phyloP scores from a whole-genome alignment of 306 rosid genomes.

The Cyclanthera cordifolia region DNA sequence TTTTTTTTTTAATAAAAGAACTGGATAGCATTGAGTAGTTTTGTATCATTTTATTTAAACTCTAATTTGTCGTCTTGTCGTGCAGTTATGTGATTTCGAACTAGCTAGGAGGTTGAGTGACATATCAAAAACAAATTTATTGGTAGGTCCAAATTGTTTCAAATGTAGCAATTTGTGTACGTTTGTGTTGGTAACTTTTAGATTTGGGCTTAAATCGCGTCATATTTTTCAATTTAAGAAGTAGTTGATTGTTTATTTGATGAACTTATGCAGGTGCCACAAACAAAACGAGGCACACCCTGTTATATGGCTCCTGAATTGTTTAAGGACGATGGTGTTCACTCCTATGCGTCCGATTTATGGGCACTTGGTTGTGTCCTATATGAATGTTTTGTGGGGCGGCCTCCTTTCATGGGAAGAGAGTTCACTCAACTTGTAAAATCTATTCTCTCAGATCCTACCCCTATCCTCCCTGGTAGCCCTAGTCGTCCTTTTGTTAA shows the following conservation, averaged over 20 bases:
- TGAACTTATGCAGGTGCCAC: slow-evolving; percentile 55
- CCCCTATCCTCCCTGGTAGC: slow-evolving; percentile 80
- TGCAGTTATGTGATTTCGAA: slow-evolving; percentile 95
- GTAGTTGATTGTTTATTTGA: slow-evolving; percentile 18
- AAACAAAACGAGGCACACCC: slow-evolving; percentile 94
- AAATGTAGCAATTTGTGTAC: background rate
- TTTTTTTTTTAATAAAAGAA: background rate
- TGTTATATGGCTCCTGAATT: slow-evolving; percentile 98
- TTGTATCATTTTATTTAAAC: background rate
- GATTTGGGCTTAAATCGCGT: slow-evolving; percentile 7
- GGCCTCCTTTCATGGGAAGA: slow-evolving; percentile 85
- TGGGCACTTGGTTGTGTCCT: slow-evolving; percentile 98
- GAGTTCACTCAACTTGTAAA: slow-evolving; percentile 89
- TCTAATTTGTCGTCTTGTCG: slow-evolving; percentile 8
- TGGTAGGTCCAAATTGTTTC: slow-evolving; percentile 37
- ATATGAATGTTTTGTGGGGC: slow-evolving; percentile 82
- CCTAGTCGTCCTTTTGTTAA: slow-evolving; percentile 87
- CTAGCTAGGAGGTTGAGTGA: slow-evolving; percentile 83
- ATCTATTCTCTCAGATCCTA: slow-evolving; percentile 79
- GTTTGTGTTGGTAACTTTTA: background rate
- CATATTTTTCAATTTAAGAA: background rate
- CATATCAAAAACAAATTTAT: slow-evolving; percentile 60
- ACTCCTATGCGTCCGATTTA: slow-evolving; percentile 84
- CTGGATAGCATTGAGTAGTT: background rate
- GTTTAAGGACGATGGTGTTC: slow-evolving; percentile 89